These are phyloP conservation scores for Globisporangium camurandrum DNA, from an alignment of 352 stramenopile species.

Conservation along the genomic window DNA sequence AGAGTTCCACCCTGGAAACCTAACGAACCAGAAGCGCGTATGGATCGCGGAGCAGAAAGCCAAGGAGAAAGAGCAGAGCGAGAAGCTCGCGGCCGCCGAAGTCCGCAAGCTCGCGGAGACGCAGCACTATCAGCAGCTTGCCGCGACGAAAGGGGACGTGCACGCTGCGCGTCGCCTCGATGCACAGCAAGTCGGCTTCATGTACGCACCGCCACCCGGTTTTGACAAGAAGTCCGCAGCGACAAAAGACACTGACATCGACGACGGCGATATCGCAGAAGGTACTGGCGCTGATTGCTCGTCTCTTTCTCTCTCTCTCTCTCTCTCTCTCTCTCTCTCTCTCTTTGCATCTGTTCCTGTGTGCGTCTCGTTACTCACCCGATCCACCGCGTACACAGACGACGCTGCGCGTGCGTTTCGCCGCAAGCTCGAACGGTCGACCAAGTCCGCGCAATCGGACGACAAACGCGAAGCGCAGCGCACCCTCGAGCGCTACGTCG, in stretches of 20 bases:
- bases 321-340: too few relatives aligned
- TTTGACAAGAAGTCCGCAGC: conserved; percentile 33
- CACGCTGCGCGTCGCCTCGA: conserved; percentile 32
- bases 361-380: neutral
- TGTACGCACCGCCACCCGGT: conserved; percentile 67
- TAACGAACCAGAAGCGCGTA: conserved; percentile 79
- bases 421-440: conserved; percentile 34
- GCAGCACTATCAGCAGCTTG: conserved; percentile 49
- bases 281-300: neutral
- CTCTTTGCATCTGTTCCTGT: too few relatives aligned
- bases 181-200: conserved; percentile 59
- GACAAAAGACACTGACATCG: conserved; percentile 25
- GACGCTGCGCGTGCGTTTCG: conserved; percentile 66
- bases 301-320: too few relatives aligned
- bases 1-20: conserved; percentile 67
- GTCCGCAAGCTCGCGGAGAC: conserved; percentile 52
- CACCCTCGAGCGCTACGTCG: conserved; percentile 71
- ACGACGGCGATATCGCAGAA: neutral
- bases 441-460: conserved; percentile 1
- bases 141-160: conserved; percentile 42
- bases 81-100: conserved; percentile 58
- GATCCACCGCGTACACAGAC: conserved; percentile 13
- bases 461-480: conserved; percentile 20
- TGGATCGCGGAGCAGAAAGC: conserved; percentile 80
- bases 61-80: conserved; percentile 30